Base-by-base conservation (phyloP, 305 asterid genomes). In the Caryopteris hybrid region DNA sequence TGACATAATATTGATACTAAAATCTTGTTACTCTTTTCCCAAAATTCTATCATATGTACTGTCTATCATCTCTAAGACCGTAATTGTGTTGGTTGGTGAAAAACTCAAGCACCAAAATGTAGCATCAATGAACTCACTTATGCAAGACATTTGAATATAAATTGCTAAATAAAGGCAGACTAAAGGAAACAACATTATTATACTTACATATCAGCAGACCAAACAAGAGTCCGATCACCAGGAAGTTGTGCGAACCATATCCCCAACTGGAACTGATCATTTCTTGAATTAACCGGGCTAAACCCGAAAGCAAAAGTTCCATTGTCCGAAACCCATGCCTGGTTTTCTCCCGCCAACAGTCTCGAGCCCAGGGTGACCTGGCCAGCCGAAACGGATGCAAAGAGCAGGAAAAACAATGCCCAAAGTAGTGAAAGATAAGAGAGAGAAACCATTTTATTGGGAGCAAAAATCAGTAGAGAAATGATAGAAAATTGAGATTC, bases 221-320 rank as follows among this genome's bases (percentile, higher is more conserved):
- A 92, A 74, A 88, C 98, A 12, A 90, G 63, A 10, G 82, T 80
- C 42, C 80, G 85, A 74, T 89, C 95, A 6, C 87, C 95, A 2
- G 96, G 96, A 29, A 92, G 82, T 34, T 82, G 81, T 0, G 88
- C 87, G 64, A 88, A 92, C 98, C 98, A 92, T 51, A 92, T 80
- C 31, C 84, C 89, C 79, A 92, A 59, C 31, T 56, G 83, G 75
- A 85, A 88, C 42, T 55, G 79, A 21, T 78, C 81, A 6, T 76
- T 65, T 31, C 72, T 64, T 55, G n/a, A n/a, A n/a, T n/a, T n/a
- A 8, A 70, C 34, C 23, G 85, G 76, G 1, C 74, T 57, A 62
- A 89, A 88, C 14, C 98, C 98, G 31, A 92, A 86, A 12, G 96
- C 96, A 52, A 88, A 92, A 7, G 91, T 88, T 52, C 88, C 87